phyloP scores from a whole-genome alignment of 2,329 filamentous ascomycete genomes.

The Reticulascus tulasneorum region DNA sequence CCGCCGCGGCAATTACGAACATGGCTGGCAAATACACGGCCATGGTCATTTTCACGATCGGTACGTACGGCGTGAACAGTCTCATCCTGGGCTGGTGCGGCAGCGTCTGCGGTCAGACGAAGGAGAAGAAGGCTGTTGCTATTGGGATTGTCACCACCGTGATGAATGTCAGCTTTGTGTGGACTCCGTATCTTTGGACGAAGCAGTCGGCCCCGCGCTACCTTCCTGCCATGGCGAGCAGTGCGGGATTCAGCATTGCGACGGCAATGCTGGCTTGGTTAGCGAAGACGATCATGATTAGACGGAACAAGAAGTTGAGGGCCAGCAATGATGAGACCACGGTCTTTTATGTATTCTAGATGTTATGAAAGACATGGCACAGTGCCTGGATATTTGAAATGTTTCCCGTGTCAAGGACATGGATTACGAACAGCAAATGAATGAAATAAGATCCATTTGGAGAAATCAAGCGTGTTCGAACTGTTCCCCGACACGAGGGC shows the following conservation, averaged over 20 bases:
- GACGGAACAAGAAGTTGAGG: constrained; percentile 27
- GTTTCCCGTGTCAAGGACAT: too few species aligned
- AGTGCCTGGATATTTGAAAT: neutral
- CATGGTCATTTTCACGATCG: constrained; percentile 27
- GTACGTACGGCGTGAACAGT: constrained; percentile 27
- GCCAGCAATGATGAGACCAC: constrained; percentile 19
- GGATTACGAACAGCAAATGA: too few species aligned
- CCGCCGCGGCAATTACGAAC: constrained; percentile 19
- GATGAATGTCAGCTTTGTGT: constrained; percentile 29
- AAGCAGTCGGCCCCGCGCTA: constrained; percentile 34
- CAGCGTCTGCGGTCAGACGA: constrained; percentile 34
- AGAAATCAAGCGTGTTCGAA: too few species aligned
- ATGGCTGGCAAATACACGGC: constrained; percentile 22
- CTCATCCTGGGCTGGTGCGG: constrained; percentile 34
- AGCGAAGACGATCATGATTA: constrained; percentile 30
- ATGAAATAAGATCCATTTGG: too few species aligned
- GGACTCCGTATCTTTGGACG: constrained; percentile 38
- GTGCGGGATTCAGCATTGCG: constrained; percentile 29
- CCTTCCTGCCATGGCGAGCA: constrained; percentile 29
- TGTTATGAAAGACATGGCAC: neutral
- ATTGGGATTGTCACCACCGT: constrained; percentile 24
- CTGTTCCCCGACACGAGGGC: too few species aligned
- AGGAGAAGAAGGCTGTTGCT: constrained; percentile 37
- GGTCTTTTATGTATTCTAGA: constrained; percentile 21
- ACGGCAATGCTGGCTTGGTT: constrained; percentile 32